Evolutionary conservation across 2,329 filamentous ascomycete species (phyloP), one percentile per base, ranked within the genome.

Genomic region (Trichoderma sp.): DNA sequence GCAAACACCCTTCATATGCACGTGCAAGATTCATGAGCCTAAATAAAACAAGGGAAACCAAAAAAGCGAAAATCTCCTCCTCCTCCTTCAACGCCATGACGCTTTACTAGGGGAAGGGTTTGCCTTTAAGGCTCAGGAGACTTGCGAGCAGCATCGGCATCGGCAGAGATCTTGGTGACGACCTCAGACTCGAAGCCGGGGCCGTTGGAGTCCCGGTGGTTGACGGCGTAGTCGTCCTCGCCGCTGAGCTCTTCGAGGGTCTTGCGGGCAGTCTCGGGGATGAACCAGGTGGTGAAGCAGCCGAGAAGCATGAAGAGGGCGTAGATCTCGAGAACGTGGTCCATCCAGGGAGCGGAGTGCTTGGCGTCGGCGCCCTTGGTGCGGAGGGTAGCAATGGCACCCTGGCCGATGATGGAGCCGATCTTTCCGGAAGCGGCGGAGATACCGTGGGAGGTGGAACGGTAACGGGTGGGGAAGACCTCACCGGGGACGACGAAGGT

Each of bases 281-380:
- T 92, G 71, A 93, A 82, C 1, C 92, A 81, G 1, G 91, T 91
- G 11, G 91, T 92, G 78, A 91, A 85, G 81, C 88, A 84, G 71
- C 92, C 92, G 71, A 88, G 84, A 39, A 94, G 85, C 92, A 94
- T 94, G 85, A 95, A 94, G 32, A 93, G 84, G 6, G 91, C 91
- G 77, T 86, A 88, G 76, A 94, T 93, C 84, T 93, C 84, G 78
- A 94, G 88, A 53, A 94, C 91, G 80, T 94, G 92, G 82, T 93
- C 86, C 80, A 94, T 86, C 92, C 92, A 94, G 2, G 91, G 92
- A 17, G 79, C 77, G 0, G 77, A n/a, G 39, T 26, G 26, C 26
- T 26, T 26, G 26, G 26, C 26, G 26, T 26, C 26, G 26, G 82
- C 84, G n/a, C 84, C 83, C 15, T 78, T 78, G 12, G 84, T 85